Evolutionary conservation across 768 basidiomycete species (phyloP), one percentile per base, ranked within the genome.

Genomic region (Termitomyces sp.): DNA sequence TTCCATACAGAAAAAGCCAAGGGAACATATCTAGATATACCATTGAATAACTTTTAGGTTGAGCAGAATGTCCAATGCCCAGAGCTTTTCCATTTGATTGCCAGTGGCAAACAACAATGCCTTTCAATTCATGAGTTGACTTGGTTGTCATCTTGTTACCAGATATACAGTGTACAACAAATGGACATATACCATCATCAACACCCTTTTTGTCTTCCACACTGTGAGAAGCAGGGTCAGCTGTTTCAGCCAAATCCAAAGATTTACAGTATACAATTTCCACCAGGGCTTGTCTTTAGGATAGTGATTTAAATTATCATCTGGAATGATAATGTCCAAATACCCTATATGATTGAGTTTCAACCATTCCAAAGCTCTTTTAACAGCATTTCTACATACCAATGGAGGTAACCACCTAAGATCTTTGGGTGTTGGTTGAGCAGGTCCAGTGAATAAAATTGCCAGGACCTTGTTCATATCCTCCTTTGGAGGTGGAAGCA

Each of bases 1-100:
- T 37, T 0, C 78, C 74, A 66, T 77, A 79, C 0, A 76, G 78
- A 65, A 74, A 80, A 0, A 80, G 63, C 74, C 77, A 79, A 0
- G 76, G 78, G 66, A 77, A 79, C 72, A 79, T 76, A 7, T 71
- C 65, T 1, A 78, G 75, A 63, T 76, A 80, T 20, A 77, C 51
- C 4, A 62, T 55, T 5, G 73, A 69, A 63, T 81, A 65, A 2
- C 69, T 70, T 51, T 73, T 56, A 0, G 72, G 68, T 2, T 62
- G 29, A 0, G 47, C 36, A 5, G 50, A 52, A 38, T 72, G 73
- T 1, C 73, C 73, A 14, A 77, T 67, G 0, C 60, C 71, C 0
- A 81, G 55, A 0, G 72, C 61, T 34, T 67, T 68, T 0, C 68
- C 67, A 6, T 58, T 59, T 40, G 48, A 61, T 1, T 68, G 51